Conservation (phyloP, 177 flowering plant species). For the Tripterygium wilfordii region DNA sequence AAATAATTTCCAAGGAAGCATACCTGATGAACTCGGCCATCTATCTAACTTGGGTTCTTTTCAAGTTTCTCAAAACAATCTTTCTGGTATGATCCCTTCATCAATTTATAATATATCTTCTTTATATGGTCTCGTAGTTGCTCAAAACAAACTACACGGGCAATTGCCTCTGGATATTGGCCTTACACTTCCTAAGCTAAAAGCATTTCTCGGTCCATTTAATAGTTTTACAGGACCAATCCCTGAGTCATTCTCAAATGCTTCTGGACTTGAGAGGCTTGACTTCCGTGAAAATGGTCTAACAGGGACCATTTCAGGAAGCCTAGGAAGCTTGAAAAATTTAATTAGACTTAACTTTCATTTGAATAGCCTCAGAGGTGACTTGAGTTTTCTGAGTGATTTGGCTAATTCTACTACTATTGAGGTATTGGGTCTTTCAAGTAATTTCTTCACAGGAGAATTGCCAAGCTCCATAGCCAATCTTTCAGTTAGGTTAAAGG, state of each 20-base stretch:
- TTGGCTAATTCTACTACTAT: slow-evolving; percentile 13
- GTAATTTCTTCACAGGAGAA: slow-evolving; percentile 11
- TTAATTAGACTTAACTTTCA: not conserved
- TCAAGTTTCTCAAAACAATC: not conserved
- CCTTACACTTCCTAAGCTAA: slow-evolving; percentile 15
- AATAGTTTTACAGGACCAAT: slow-evolving; percentile 18
- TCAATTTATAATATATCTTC: slow-evolving; percentile 24
- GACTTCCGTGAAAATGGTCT: not conserved
- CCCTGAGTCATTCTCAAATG: slow-evolving; percentile 18
- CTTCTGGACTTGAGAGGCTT: slow-evolving; percentile 9
- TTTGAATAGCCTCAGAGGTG: slow-evolving; percentile 6
- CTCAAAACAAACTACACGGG: slow-evolving; percentile 9
- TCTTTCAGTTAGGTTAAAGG: slow-evolving; percentile 8
- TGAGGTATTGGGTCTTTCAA: not conserved
- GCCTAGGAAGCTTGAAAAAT: not conserved
- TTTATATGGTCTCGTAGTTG: not conserved
- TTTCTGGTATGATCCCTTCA: slow-evolving; percentile 23
- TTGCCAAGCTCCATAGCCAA: slow-evolving; percentile 17
- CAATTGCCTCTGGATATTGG: slow-evolving; percentile 17
- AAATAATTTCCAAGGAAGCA: slow-evolving; percentile 15
- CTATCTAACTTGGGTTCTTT: slow-evolving; percentile 5
- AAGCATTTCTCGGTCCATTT: not conserved
- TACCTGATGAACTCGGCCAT: slow-evolving; percentile 16
- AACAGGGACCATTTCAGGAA: not conserved
- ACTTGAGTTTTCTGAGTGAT: slow-evolving; percentile 9